Evolutionary conservation across 352 stramenopile species (phyloP).

Genomic region (Pseudoperonospora humuli): DNA sequence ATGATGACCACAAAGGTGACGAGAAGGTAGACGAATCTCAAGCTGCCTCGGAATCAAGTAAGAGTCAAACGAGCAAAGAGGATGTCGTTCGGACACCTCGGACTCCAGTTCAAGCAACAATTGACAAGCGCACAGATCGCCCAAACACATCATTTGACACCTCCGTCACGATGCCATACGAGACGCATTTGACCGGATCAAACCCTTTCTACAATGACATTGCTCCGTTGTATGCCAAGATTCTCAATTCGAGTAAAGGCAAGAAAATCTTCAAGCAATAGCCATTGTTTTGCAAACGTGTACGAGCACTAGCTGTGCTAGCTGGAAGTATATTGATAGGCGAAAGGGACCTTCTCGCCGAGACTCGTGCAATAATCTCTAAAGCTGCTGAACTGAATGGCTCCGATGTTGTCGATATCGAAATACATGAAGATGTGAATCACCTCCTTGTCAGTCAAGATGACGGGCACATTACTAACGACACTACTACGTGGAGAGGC

Average conservation of each 20-base stretch:
- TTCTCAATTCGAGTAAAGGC: slow-evolving; percentile 60
- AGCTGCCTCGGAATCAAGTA: not conserved
- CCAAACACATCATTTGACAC: not conserved
- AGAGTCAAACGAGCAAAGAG: slow-evolving; percentile 6
- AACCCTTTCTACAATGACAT: slow-evolving; percentile 76
- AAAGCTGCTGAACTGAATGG: slow-evolving; percentile 35
- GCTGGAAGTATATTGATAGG: not conserved
- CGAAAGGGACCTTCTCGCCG: slow-evolving; percentile 15
- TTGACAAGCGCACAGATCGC: not conserved
- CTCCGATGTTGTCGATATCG: slow-evolving; percentile 53
- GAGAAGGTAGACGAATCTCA: not conserved
- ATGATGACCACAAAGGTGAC: not conserved
- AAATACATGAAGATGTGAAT: slow-evolving; percentile 82
- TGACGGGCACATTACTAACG: slow-evolving; percentile 5
- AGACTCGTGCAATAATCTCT: slow-evolving; percentile 30
- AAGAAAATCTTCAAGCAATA: slow-evolving; percentile 44
- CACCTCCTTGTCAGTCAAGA: slow-evolving; percentile 40
- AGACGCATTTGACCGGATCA: slow-evolving; percentile 15
- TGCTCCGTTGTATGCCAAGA: slow-evolving; percentile 62
- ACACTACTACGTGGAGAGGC: slow-evolving; percentile 3
- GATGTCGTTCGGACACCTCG: slow-evolving; percentile 11
- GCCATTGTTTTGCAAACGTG: not conserved
- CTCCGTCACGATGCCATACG: slow-evolving; percentile 4
- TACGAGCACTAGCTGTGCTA: too few relatives aligned
- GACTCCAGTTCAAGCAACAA: not conserved